phyloP scores from a whole-genome alignment of 805 yeast genomes.

The Zygosaccharomyces rouxii region DNA sequence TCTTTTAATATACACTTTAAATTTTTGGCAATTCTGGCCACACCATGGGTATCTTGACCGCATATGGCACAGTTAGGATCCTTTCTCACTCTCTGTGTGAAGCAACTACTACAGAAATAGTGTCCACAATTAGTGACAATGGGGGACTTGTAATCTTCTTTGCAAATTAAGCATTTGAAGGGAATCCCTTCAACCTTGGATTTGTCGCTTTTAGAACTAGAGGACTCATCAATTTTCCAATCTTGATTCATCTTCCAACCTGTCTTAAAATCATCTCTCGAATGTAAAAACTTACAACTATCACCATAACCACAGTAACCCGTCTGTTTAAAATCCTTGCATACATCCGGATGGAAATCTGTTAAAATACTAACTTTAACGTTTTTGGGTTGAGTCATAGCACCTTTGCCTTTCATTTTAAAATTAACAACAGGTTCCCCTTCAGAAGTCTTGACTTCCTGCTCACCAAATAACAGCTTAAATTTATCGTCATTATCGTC shows the following conservation, averaged over 20 bases:
- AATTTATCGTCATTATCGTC: constrained; percentile 6
- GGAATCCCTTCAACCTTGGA: constrained; percentile 39
- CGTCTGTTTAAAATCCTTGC: constrained; percentile 85
- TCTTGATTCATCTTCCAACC: constrained; percentile 64
- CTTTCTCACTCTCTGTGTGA: constrained; percentile 43
- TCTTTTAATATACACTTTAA: constrained; percentile 26
- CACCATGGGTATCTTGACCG: constrained; percentile 55
- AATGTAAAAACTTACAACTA: constrained; percentile 89
- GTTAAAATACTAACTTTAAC: constrained; percentile 63
- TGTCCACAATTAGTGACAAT: constrained; percentile 60
- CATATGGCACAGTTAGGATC: constrained; percentile 52
- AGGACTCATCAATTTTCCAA: constrained; percentile 49
- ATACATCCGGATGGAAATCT: constrained; percentile 90
- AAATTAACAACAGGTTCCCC: background rate
- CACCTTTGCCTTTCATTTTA: background rate
- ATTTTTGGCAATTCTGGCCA: constrained; percentile 49
- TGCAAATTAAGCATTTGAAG: constrained; percentile 60
- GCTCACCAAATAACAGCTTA: constrained; percentile 3
- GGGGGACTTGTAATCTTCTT: constrained; percentile 49
- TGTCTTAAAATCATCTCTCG: constrained; percentile 76
- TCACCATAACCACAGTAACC: constrained; percentile 98
- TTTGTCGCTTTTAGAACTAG: constrained; percentile 24
- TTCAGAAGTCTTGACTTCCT: background rate
- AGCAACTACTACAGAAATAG: constrained; percentile 60
- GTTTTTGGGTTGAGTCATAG: constrained; percentile 35